Percentiles rank a stretch among this genome's conserved stretches.
These are phyloP conservation scores for Talinum fruticosum DNA, from an alignment of 148 eudicot species.

Conservation along the genomic window DNA sequence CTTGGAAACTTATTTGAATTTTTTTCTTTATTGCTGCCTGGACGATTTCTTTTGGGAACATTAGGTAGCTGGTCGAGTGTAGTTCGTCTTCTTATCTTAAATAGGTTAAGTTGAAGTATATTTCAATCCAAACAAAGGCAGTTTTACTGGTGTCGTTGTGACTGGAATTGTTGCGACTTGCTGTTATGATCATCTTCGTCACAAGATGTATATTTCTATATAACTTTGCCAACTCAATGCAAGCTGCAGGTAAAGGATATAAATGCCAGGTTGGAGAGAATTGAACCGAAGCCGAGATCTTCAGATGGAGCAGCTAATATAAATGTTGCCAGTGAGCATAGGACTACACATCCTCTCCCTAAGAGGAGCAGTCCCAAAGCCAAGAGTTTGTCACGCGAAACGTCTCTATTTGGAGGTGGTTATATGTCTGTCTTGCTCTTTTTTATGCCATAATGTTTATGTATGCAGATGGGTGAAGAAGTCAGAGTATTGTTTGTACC, in stretches of 20 bases:
- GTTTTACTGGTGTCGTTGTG: background rate
- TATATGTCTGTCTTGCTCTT: conserved; percentile 5
- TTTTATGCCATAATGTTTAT: background rate
- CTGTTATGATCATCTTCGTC: background rate
- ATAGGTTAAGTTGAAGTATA: background rate
- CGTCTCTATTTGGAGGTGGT: conserved; percentile 88
- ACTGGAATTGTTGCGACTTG: conserved; percentile 1
- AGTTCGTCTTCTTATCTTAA: background rate
- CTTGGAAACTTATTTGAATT: background rate
- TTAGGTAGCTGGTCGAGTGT: background rate
- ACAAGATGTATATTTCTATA: background rate
- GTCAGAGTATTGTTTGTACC: background rate
- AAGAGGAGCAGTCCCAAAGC: conserved; percentile 94
- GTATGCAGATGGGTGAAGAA: conserved; percentile 1
- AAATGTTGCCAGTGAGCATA: conserved; percentile 48
- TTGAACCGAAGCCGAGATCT: conserved; percentile 74
- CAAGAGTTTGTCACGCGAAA: conserved; percentile 65
- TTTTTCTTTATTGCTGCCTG: background rate
- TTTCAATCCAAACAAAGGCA: background rate
- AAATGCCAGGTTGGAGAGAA: conserved; percentile 77
- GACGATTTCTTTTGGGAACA: background rate
- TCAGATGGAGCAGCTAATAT: conserved; percentile 53
- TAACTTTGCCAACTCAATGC: background rate
- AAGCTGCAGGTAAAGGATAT: conserved; percentile 78
- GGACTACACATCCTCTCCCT: conserved; percentile 44